Evolutionary conservation across 1,284 basidiomycete genomes (phyloP).

Genomic region (Trametes sp.): DNA sequence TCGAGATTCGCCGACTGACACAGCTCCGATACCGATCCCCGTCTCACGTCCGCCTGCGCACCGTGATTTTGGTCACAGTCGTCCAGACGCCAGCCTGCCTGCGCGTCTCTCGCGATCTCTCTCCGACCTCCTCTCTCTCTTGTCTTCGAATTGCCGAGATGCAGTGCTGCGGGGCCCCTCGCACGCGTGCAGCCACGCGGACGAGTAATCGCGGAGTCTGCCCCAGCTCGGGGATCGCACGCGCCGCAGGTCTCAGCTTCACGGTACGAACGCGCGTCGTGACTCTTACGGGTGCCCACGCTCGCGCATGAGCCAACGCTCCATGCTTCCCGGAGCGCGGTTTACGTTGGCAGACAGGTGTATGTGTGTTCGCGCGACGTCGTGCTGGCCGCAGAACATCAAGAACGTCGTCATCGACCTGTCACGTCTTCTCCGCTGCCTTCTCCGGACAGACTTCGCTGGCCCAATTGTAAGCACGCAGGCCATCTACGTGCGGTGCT

Average conservation of each 20-base stretch:
- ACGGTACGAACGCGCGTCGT: not conserved
- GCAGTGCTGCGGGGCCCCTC: constrained; percentile 16
- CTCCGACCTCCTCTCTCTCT: constrained; percentile 15
- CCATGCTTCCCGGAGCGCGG: constrained; percentile 26
- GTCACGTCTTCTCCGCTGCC: not conserved
- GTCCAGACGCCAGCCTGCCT: not conserved
- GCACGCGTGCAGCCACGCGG: not conserved
- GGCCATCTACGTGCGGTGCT: not conserved
- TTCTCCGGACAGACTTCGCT: not conserved
- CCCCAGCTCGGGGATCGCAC: not conserved
- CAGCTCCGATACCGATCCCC: constrained; percentile 20
- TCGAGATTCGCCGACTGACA: constrained; percentile 14
- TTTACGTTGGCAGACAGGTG: constrained; percentile 20
- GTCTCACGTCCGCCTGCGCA: not conserved
- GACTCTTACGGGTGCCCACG: too few species aligned
- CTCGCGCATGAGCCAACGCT: constrained; percentile 9
- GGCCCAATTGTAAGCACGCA: not conserved
- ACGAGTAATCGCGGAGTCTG: not conserved
- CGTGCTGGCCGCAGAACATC: constrained; percentile 11
- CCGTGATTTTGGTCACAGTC: constrained; percentile 8
- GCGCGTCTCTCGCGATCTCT: constrained; percentile 4
- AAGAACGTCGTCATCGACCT: constrained; percentile 25
- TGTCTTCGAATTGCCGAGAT: constrained; percentile 11
- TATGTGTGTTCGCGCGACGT: not conserved
- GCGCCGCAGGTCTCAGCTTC: constrained; percentile 4